These are phyloP conservation scores for Groenewaldozyma auringiensis DNA, from an alignment of 1,139 yeast genomes.

Conservation along the genomic window DNA sequence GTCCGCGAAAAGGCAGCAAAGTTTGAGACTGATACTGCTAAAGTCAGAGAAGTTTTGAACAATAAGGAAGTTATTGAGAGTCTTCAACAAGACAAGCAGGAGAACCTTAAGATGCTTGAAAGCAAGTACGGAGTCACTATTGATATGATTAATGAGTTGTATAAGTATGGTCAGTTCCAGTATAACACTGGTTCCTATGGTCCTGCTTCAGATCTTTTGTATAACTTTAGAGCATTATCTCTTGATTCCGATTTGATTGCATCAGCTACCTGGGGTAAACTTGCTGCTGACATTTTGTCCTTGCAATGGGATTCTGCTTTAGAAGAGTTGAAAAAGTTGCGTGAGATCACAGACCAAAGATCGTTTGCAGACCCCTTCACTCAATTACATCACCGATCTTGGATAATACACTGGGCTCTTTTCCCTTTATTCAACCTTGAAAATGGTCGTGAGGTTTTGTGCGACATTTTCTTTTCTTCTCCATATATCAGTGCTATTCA, in stretches of 20 bases:
- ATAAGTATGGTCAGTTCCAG: conserved; percentile 51
- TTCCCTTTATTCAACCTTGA: conserved; percentile 49
- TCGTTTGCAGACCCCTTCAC: conserved; percentile 45
- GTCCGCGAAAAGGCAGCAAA: conserved; percentile 35
- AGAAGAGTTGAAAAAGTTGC: conserved; percentile 44
- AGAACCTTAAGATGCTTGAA: conserved; percentile 41
- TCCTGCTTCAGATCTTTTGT: conserved; percentile 48
- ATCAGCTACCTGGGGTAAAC: conserved; percentile 58
- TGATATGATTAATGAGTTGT: conserved; percentile 43
- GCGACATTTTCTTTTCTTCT: conserved; percentile 49
- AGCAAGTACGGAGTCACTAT: conserved; percentile 40
- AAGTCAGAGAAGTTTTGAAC: conserved; percentile 41
- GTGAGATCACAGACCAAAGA: conserved; percentile 50
- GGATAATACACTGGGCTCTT: conserved; percentile 60
- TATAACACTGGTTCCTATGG: conserved; percentile 54
- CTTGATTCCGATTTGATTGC: conserved; percentile 42
- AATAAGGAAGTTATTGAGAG: conserved; percentile 41
- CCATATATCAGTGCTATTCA: conserved; percentile 56
- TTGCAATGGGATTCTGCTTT: conserved; percentile 45
- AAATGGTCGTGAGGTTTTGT: conserved; percentile 42
- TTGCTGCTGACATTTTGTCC: conserved; percentile 49
- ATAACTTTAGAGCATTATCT: conserved; percentile 48
- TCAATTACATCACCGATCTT: conserved; percentile 53
- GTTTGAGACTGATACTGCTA: conserved; percentile 39
- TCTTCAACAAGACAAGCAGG: conserved; percentile 46